Conservation (phyloP, 2,329 filamentous ascomycete genomes). For the Fusarium tricinctum region DNA sequence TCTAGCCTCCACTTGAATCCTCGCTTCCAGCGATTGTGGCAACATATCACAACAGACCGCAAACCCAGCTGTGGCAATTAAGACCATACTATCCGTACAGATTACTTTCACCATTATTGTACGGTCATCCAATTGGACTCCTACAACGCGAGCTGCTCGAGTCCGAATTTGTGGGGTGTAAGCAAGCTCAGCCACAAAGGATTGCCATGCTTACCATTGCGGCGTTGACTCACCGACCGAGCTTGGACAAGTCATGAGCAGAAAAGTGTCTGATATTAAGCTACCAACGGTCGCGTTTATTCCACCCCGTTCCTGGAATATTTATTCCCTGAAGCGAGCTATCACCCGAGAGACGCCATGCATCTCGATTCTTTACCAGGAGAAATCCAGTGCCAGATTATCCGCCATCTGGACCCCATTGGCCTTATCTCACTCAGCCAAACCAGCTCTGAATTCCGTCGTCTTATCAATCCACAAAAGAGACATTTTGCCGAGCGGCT, state of each 20-base stretch:
- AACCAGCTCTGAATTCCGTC: slow-evolving; percentile 21
- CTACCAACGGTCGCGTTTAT: neutral
- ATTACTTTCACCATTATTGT: no score
- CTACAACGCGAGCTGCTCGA: neutral
- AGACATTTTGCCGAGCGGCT: slow-evolving; percentile 27
- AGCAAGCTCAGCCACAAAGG: neutral
- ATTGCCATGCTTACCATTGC: neutral
- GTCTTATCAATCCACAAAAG: slow-evolving; percentile 20
- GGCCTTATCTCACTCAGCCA: slow-evolving; percentile 34
- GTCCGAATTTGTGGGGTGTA: neutral
- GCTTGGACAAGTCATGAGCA: no score
- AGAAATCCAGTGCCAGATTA: slow-evolving; percentile 35
- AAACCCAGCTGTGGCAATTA: no score
- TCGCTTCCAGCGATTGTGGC: no score
- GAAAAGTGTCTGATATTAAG: neutral
- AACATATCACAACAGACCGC: no score
- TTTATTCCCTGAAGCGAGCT: no score
- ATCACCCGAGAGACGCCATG: neutral
- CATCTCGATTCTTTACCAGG: slow-evolving; percentile 7
- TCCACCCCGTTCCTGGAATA: no score
- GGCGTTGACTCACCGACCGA: neutral
- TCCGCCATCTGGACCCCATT: slow-evolving; percentile 35
- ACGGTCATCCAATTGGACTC: neutral
- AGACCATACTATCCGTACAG: no score
- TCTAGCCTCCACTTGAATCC: no score